These are phyloP conservation scores for Barnettozyma pratensis DNA, from an alignment of 805 yeast species.

Conservation along the genomic window DNA sequence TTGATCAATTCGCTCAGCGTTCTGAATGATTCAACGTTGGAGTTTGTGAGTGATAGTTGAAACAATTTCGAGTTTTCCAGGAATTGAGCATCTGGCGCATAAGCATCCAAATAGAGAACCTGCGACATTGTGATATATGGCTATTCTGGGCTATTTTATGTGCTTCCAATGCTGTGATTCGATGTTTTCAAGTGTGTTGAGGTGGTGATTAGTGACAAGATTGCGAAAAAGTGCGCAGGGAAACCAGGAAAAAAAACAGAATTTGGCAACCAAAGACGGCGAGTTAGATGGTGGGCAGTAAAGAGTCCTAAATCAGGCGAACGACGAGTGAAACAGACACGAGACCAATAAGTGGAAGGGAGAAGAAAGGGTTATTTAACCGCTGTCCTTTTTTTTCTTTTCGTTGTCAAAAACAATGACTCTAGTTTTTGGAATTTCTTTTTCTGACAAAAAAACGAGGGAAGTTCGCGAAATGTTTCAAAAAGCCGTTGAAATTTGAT, in stretches of 20 bases:
- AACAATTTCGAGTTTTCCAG: slow-evolving; percentile 13
- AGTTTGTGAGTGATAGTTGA: slow-evolving; percentile 8
- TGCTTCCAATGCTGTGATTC: too few species aligned
- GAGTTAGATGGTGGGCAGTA: neutral
- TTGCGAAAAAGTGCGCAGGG: neutral
- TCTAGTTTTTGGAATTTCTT: neutral
- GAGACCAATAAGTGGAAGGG: too few species aligned
- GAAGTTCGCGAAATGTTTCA: too few species aligned
- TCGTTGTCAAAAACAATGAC: neutral
- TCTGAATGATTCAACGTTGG: slow-evolving; percentile 10
- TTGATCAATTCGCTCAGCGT: slow-evolving; percentile 12
- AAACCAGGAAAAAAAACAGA: neutral
- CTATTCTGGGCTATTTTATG: too few species aligned
- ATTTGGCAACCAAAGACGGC: neutral
- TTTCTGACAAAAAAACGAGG: too few species aligned
- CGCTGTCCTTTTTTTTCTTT: neutral
- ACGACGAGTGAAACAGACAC: too few species aligned
- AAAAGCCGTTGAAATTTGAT: neutral
- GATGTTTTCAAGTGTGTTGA: too few species aligned
- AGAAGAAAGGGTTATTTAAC: neutral
- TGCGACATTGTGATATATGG: slow-evolving; percentile 12
- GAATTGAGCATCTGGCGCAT: slow-evolving; percentile 6
- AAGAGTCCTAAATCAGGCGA: too few species aligned
- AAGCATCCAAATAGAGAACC: slow-evolving; percentile 19
- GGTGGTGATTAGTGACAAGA: too few species aligned